Evolutionary conservation across 306 rosid genomes (phyloP), one percentile per base, ranked within the genome.

Genomic region (Medicago truncatula): DNA sequence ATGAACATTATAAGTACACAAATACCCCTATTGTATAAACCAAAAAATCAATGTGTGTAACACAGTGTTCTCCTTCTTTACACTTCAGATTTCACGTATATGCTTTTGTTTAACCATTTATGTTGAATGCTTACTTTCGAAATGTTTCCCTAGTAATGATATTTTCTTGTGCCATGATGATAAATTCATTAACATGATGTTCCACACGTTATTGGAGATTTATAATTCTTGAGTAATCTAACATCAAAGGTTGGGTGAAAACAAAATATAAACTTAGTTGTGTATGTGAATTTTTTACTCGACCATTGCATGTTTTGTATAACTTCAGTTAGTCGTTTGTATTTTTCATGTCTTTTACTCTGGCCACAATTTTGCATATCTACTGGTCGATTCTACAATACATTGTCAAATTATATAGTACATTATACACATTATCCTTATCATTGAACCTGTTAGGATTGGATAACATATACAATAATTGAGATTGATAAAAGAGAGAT

Each of bases 131-230:
- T 80, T 76, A 25, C 28, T 25, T 50, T 61, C 16, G 38, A 23
- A 58, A 7, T 53, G 14, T 64, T 71, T 74, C 20, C 53, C 74
- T 38, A 78, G 76, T 86, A 31, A 40, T 49, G 82, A 34, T 20
- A 31, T 74, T 71, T 80, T 76, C 71, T 20, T 69, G 47, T 78
- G 73, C 31, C 75, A 94, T 97, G 97, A 94, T 49, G 98, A 90
- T 82, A 91, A 87, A 82, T 91, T 94, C 84, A 81, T 94, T 21
- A 96, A 91, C 79, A 82, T 84, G 95, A 71, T 94, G 67, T 78
- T 87, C 78, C 91, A 88, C 81, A 79, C 89, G 52, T 67, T 94
- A 86, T 76, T 80, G 82, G 90, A 88, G 92, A 80, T 73, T 66
- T 86, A 81, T 67, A 88, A 85, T 79, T 78, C 82, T 56, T 81